Evolutionary conservation across 1,284 basidiomycete species (phyloP).

Genomic region (Rhodotorula mucilaginosa): DNA sequence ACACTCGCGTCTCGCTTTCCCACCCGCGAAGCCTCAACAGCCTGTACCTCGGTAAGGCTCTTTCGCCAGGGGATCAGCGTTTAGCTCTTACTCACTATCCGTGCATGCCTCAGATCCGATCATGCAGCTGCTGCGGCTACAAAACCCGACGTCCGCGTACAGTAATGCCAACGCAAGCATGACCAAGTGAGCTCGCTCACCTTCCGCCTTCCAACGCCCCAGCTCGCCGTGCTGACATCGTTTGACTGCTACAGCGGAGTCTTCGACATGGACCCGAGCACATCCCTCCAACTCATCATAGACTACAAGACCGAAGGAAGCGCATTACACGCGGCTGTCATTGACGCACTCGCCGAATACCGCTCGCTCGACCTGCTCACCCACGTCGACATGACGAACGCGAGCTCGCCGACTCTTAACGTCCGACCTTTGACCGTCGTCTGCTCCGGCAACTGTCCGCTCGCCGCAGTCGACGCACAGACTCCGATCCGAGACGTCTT

Average conservation of each 20-base stretch:
- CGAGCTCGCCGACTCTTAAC: conserved; percentile 22
- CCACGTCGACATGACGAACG: conserved; percentile 8
- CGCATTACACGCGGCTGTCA: conserved; percentile 10
- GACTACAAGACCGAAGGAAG: conserved; percentile 26
- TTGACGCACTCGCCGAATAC: conserved; percentile 29
- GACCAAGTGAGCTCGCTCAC: conserved; percentile 5
- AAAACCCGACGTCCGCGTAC: conserved; percentile 8
- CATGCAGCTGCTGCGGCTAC: conserved; percentile 10
- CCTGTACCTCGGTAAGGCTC: conserved; percentile 23
- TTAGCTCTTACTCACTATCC: accelerated
- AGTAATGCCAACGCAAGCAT: background rate
- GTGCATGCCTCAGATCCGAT: conserved; percentile 14
- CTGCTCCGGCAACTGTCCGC: conserved; percentile 46
- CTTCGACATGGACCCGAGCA: conserved; percentile 7
- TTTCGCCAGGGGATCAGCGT: background rate
- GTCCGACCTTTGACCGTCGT: conserved; percentile 46
- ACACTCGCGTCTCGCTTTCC: conserved; percentile 10
- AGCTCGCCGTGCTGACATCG: background rate
- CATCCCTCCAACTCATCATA: conserved; percentile 23
- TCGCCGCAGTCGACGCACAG: conserved; percentile 40
- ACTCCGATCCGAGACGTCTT: conserved; percentile 44
- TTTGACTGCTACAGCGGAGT: conserved; percentile 1
- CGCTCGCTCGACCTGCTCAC: conserved; percentile 28
- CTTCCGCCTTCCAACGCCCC: too few species aligned
- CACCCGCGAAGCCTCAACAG: conserved; percentile 3